Evolutionary conservation across 164 flowering plant species (phyloP).

Genomic region (Stephania yunnanensis): DNA sequence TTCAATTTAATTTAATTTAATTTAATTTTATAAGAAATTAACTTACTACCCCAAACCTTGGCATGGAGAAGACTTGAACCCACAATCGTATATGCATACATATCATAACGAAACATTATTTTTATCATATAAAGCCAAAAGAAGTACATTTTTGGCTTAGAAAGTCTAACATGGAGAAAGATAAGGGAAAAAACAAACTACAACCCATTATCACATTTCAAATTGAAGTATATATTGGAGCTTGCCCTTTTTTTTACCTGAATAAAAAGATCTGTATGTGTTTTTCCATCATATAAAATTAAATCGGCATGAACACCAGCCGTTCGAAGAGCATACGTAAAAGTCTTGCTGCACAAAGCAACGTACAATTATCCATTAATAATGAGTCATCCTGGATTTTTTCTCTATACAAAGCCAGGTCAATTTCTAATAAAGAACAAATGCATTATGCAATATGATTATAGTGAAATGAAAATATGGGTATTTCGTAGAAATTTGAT

Average conservation of each 20-base stretch:
- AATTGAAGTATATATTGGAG: background rate
- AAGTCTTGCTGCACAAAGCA: conserved; percentile 48
- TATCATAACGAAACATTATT: too few relatives aligned
- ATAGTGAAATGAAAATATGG: background rate
- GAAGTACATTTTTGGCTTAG: background rate
- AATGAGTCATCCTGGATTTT: background rate
- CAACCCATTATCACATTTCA: background rate
- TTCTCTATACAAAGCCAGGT: background rate
- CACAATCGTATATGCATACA: too few relatives aligned
- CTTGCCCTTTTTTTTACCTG: conserved; percentile 48
- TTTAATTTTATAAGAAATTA: too few relatives aligned
- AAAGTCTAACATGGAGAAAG: background rate
- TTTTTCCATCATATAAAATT: conserved; percentile 70
- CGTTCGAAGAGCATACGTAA: conserved; percentile 50
- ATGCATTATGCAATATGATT: background rate
- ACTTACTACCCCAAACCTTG: too few relatives aligned
- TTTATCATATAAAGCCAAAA: too few relatives aligned
- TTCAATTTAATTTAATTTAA: too few relatives aligned
- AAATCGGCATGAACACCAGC: conserved; percentile 66
- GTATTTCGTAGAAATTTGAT: background rate
- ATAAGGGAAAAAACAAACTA: background rate
- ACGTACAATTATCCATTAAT: background rate
- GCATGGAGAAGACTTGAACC: too few relatives aligned
- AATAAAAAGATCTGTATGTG: conserved; percentile 89
- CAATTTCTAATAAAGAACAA: background rate